These are phyloP conservation scores for Discostella pseudostelligera DNA, from an alignment of 108 stramenopile genomes.

Conservation along the genomic window DNA sequence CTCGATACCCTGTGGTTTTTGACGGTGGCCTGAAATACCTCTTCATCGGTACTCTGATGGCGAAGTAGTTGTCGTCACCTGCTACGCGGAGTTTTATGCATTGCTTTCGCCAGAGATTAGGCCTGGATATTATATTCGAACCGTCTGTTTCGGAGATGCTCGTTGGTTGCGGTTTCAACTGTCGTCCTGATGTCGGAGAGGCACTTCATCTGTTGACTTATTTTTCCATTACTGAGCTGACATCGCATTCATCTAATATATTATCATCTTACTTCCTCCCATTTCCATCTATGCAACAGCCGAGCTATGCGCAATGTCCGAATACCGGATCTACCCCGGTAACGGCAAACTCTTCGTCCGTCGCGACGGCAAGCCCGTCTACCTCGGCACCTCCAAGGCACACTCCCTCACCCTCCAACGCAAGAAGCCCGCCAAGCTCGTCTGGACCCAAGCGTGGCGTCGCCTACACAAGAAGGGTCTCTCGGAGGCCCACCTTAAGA, in stretches of 20 bases:
- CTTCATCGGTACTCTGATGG: no score
- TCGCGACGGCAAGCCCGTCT: conserved; percentile 97
- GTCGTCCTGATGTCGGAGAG: neutral
- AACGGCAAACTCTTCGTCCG: conserved; percentile 98
- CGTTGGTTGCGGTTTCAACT: no score
- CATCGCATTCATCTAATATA: no score
- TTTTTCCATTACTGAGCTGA: neutral
- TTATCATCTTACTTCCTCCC: conserved; percentile 2
- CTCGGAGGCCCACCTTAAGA: conserved; percentile 86
- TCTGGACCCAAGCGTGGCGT: conserved; percentile 99
- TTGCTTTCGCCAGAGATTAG: no score
- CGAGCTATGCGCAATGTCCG: conserved; percentile 98
- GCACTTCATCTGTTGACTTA: neutral
- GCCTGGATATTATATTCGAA: no score
- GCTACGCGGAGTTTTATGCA: no score
- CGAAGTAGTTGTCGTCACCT: no score
- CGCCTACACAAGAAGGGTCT: conserved; percentile 99
- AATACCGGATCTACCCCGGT: conserved; percentile 99
- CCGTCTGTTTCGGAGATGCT: no score
- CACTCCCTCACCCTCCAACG: conserved; percentile 92
- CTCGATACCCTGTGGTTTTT: no score
- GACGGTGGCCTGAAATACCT: no score
- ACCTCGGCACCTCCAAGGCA: conserved; percentile 94
- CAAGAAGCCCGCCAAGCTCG: conserved; percentile 99
- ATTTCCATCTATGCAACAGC: conserved; percentile 53